Evolutionary conservation across 768 basidiomycete species (phyloP).

Genomic region (Suillus lakei): DNA sequence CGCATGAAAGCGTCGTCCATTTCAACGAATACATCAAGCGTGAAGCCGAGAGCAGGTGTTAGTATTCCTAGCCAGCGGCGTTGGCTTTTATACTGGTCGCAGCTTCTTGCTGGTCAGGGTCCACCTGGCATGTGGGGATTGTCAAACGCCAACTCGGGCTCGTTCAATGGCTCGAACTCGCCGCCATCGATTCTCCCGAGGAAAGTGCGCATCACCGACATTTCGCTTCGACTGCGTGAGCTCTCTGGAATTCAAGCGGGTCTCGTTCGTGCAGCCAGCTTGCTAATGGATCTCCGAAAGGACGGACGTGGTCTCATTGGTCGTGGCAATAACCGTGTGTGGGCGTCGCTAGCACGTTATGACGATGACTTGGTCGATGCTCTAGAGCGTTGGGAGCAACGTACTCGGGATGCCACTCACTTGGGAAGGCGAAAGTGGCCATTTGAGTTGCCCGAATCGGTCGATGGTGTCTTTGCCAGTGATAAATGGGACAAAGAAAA

Average conservation of each 20-base stretch:
- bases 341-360: slow-evolving; percentile 83
- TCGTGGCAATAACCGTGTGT: slow-evolving; percentile 49
- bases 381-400: slow-evolving; percentile 65
- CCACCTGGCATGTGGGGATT: slow-evolving; percentile 54
- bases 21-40: slow-evolving; percentile 15
- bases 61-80: slow-evolving; percentile 84
- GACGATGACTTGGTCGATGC: slow-evolving; percentile 68
- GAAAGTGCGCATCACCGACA: slow-evolving; percentile 59
- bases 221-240: slow-evolving; percentile 66
- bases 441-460: slow-evolving; percentile 30
- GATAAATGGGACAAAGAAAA: slow-evolving; percentile 74
- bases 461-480: slow-evolving; percentile 49
- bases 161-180: neutral
- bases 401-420: slow-evolving; percentile 46
- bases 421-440: slow-evolving; percentile 42
- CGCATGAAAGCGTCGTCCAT: slow-evolving; percentile 57
- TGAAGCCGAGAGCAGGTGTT: slow-evolving; percentile 58
- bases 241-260: slow-evolving; percentile 52
- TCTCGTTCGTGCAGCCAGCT: slow-evolving; percentile 61
- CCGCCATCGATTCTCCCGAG: slow-evolving; percentile 22
- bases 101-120: slow-evolving; percentile 59
- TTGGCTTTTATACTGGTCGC: slow-evolving; percentile 80
- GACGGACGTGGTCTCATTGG: slow-evolving; percentile 36
- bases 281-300: slow-evolving; percentile 51
- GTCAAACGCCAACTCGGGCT: slow-evolving; percentile 17